These are phyloP conservation scores for Cotoneaster glaucophyllus DNA, from an alignment of 306 rosid species.

Conservation along the genomic window DNA sequence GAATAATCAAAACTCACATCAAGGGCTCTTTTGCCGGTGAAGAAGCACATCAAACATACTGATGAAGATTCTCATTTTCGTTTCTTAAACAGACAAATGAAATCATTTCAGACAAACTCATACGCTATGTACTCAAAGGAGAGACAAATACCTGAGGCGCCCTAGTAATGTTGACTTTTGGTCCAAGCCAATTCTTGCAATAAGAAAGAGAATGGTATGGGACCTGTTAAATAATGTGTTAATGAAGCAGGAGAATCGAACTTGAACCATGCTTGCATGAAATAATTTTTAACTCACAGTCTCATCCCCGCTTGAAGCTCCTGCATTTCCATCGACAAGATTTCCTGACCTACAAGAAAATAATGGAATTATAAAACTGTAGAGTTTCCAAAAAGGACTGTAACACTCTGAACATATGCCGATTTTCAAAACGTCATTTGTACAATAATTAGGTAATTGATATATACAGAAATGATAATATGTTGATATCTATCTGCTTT, in stretches of 20 bases:
- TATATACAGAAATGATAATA: neutral
- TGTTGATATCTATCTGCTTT: neutral
- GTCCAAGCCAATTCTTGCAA: constrained; percentile 98
- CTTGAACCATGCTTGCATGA: constrained; percentile 10
- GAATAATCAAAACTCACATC: constrained; percentile 7
- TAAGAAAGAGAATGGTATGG: constrained; percentile 90
- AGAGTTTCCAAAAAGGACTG: neutral
- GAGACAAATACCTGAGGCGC: constrained; percentile 75
- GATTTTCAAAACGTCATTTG: neutral
- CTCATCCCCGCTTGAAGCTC: constrained; percentile 85
- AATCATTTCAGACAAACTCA: neutral
- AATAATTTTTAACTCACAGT: constrained; percentile 51
- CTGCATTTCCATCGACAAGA: constrained; percentile 80
- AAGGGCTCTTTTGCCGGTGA: neutral
- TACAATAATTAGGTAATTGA: neutral
- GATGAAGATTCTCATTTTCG: neutral
- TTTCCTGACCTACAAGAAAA: constrained; percentile 71
- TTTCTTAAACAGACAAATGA: neutral
- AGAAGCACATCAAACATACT: neutral
- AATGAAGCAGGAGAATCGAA: neutral
- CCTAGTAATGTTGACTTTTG: constrained; percentile 90
- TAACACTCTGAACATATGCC: neutral
- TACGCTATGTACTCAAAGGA: neutral
- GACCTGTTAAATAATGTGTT: constrained; percentile 48
- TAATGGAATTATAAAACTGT: neutral